These are phyloP conservation scores for Corynascus novoguineensis DNA, from an alignment of 495 filamentous ascomycete genomes.

Conservation along the genomic window DNA sequence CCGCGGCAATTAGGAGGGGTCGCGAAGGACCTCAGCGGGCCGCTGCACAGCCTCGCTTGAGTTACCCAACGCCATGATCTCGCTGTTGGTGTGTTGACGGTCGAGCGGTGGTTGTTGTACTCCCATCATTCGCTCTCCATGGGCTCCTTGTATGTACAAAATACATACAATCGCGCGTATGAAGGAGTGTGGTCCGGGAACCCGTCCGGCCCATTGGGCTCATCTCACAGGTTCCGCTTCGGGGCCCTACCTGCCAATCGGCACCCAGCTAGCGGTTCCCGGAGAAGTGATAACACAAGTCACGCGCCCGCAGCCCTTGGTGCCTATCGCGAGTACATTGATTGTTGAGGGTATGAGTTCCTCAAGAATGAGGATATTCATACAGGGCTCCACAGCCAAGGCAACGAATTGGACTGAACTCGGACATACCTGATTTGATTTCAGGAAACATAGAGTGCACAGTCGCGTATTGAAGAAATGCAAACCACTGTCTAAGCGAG, in stretches of 20 bases:
- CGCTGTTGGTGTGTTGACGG: neutral
- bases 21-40: constrained; percentile 2
- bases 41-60: neutral
- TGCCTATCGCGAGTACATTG: no score
- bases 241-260: constrained; percentile 6
- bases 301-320: constrained; percentile 4
- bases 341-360: no score
- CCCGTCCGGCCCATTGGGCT: neutral
- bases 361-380: constrained; percentile 3
- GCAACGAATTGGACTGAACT: no score
- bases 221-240: constrained; percentile 8
- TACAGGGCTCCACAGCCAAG: neutral
- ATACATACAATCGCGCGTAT: neutral
- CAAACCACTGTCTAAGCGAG: no score
- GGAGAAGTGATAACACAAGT: neutral
- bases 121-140: neutral
- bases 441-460: no score
- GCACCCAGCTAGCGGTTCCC: neutral
- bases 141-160: no score
- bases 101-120: neutral
- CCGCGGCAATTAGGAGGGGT: neutral
- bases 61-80: neutral
- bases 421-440: no score
- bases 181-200: neutral
- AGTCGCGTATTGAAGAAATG: no score